Base-by-base conservation (phyloP, 495 filamentous ascomycete species). In the Aspergillus affinis region DNA sequence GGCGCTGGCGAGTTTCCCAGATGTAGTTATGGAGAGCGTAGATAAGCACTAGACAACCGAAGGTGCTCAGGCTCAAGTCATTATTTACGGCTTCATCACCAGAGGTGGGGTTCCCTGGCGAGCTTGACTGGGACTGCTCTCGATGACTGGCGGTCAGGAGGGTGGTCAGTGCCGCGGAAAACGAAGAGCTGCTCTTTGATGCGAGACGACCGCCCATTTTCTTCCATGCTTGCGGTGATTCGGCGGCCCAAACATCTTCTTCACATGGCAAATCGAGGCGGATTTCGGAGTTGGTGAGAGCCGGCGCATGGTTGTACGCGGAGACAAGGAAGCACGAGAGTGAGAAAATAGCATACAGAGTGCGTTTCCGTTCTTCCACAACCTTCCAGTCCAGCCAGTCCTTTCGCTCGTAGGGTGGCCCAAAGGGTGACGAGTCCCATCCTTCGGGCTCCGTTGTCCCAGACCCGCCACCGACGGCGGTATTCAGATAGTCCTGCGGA, bases 21-120 rank as follows among this genome's bases (percentile, higher is more conserved):
- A 98, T 97, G 72, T 97, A 97, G 62, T 97, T 96, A 73, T 98
- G 94, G 26, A 98, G 77, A 1, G 94, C 93, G 72, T 96, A 95
- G 69, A 98, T 98, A 54, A 98, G 79, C 12, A 97, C 83, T 17
- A 97, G 77, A 74, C 94, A 98, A 20, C 94, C 94, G 66, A 97
- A 96, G 6, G 93, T 94, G 73, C 94, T 98, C 3, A 93, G 92
- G 61, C 86, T 87, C 57, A 96, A 76, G 51, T 92, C 84, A 56
- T 81, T 85, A 65, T 82, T 82, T 20, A 83, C 76, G 2, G 86
- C 68, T 47, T 77, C 74, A 52, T 75, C 77, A 29, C 61, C 47
- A 13, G 59, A 53, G 52, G 36, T 12, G 57, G 48, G 36, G 18
- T 30, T 57, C 20, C 65, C 69, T 41, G 74, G 70, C n/a, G 77